Conservation (phyloP, 495 filamentous ascomycete genomes). For the Corynascus novoguineensis region DNA sequence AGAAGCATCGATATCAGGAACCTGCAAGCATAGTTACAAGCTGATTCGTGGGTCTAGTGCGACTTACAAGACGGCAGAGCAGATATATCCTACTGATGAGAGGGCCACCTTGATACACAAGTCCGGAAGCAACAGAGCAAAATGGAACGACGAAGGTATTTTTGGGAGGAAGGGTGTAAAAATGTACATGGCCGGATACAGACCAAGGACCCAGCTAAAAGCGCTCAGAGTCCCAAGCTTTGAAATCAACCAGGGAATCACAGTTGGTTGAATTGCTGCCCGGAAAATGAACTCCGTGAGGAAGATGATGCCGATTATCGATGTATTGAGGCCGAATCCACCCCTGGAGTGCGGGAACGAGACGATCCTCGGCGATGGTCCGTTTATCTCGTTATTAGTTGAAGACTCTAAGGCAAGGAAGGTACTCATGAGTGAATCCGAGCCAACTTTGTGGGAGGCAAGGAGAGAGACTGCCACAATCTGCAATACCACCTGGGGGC, state of each 20-base stretch:
- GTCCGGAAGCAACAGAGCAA: slow-evolving; percentile 2
- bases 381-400: background rate
- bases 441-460: slow-evolving; percentile 13
- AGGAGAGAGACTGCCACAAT: slow-evolving; percentile 12
- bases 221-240: slow-evolving; percentile 3
- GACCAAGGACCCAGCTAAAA: background rate
- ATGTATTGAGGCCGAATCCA: slow-evolving; percentile 7
- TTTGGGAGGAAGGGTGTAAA: slow-evolving; percentile 12
- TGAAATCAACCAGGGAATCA: slow-evolving; percentile 5
- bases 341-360: background rate
- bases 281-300: slow-evolving; percentile 8
- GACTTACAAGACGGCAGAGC: slow-evolving; percentile 13
- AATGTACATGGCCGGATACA: slow-evolving; percentile 13
- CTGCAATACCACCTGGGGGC: slow-evolving; percentile 6
- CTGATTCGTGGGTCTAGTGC: background rate
- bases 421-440: slow-evolving; percentile 5
- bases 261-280: slow-evolving; percentile 1
- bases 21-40: background rate
- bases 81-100: slow-evolving; percentile 10
- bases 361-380: background rate
- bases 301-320: slow-evolving; percentile 5
- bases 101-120: slow-evolving; percentile 10
- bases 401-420: slow-evolving; percentile 5
- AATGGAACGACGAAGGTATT: background rate
- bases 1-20: background rate